Conservation (phyloP, 2,329 filamentous ascomycete species). For the Dothiorella sarmentorum region DNA sequence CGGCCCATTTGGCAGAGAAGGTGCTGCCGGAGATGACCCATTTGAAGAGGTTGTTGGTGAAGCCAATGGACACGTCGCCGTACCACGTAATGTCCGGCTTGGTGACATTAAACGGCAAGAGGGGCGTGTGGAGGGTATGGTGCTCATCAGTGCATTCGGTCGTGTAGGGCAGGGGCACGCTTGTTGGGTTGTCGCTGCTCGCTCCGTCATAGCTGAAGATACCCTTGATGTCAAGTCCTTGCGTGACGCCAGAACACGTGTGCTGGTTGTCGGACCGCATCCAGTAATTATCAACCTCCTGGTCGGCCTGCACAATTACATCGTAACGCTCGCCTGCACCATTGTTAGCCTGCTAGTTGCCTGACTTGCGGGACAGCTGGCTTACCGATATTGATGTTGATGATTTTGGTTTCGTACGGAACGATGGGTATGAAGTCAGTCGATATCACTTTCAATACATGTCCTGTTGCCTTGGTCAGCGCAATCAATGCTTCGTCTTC, state of each 20-base stretch:
- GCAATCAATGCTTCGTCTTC: background rate
- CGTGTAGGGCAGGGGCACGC: conserved; percentile 33
- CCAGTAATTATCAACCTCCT: conserved; percentile 34
- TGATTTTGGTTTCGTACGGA: conserved; percentile 36
- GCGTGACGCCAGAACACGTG: conserved; percentile 36
- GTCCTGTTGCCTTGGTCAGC: conserved; percentile 28
- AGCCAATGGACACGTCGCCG: conserved; percentile 27
- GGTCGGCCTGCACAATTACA: conserved; percentile 36
- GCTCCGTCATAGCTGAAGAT: conserved; percentile 38
- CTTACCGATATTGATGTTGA: conserved; percentile 35
- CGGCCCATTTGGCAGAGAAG: conserved; percentile 37
- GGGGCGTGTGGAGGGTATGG: conserved; percentile 34
- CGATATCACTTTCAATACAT: conserved; percentile 43
- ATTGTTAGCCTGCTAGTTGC: conserved; percentile 17
- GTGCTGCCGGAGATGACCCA: conserved; percentile 42
- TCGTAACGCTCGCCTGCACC: conserved; percentile 39
- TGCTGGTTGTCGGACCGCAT: conserved; percentile 39
- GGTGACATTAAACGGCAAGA: conserved; percentile 27
- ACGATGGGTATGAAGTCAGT: conserved; percentile 44
- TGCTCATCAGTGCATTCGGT: conserved; percentile 39
- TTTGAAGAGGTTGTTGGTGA: conserved; percentile 35
- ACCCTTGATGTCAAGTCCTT: conserved; percentile 33
- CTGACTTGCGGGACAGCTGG: conserved; percentile 33
- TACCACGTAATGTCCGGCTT: conserved; percentile 24
- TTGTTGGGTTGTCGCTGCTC: conserved; percentile 29